phyloP scores from a whole-genome alignment of 768 basidiomycete species.

The Phylloporus sp. region DNA sequence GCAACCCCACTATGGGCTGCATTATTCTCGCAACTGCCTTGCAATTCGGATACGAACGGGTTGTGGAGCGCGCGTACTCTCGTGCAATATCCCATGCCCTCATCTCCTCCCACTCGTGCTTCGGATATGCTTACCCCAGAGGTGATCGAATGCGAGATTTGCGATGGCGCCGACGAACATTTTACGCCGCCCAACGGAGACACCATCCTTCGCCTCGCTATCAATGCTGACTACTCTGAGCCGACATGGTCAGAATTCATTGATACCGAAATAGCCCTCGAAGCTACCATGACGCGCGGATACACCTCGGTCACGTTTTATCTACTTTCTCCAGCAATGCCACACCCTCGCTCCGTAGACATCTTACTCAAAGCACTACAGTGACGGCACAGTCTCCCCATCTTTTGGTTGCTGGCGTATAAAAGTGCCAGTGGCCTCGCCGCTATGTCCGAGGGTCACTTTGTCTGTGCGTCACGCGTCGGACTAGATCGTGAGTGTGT shows the following conservation, averaged over 20 bases:
- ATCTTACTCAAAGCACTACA: neutral
- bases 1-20: neutral
- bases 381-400: neutral
- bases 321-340: neutral
- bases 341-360: neutral
- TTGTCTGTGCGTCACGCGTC: neutral
- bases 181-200: too few relatives aligned
- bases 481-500: neutral
- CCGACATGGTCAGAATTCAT: neutral
- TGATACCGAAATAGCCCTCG: neutral
- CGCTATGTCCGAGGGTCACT: neutral
- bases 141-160: too few relatives aligned
- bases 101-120: neutral
- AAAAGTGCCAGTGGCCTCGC: neutral
- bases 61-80: neutral
- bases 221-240: neutral
- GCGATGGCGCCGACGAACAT: too few relatives aligned
- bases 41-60: neutral
- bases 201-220: neutral
- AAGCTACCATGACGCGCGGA: neutral
- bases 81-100: neutral
- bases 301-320: neutral
- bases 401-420: neutral
- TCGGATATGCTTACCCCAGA: too few relatives aligned
- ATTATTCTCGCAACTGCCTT: too few relatives aligned